phyloP scores from a whole-genome alignment of 2,329 filamentous ascomycete genomes.

The Rugonectria rugulosa region DNA sequence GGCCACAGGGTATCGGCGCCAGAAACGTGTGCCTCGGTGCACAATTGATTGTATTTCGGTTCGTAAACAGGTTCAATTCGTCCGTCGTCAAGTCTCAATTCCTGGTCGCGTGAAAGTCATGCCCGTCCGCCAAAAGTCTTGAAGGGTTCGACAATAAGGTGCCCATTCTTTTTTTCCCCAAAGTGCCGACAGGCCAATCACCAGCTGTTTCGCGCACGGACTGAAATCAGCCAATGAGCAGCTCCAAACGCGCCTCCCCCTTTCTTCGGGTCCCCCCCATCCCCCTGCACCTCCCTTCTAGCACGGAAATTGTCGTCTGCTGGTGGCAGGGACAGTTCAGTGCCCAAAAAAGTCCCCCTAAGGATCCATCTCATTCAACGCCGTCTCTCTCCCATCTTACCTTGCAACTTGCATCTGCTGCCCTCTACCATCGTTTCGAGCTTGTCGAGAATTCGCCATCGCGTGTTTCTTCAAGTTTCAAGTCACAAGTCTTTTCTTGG shows the following conservation, averaged over 20 bases:
- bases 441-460: constrained; percentile 32
- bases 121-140: constrained; percentile 42
- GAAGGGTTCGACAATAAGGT: constrained; percentile 30
- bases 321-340: constrained; percentile 48
- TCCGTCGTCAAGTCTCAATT: constrained; percentile 28
- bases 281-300: constrained; percentile 47
- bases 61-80: constrained; percentile 16
- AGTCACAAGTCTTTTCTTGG: constrained; percentile 38
- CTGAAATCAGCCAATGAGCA: constrained; percentile 39
- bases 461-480: constrained; percentile 27
- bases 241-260: constrained; percentile 49
- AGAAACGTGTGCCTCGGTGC: not conserved
- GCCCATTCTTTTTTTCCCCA: constrained; percentile 35
- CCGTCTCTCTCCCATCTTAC: constrained; percentile 37
- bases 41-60: constrained; percentile 21
- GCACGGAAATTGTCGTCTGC: constrained; percentile 59
- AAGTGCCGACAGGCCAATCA: constrained; percentile 43
- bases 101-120: constrained; percentile 34
- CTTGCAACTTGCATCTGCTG: constrained; percentile 39
- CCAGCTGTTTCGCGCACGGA: constrained; percentile 41
- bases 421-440: constrained; percentile 35
- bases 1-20: not conserved
- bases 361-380: constrained; percentile 38
- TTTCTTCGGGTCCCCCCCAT: constrained; percentile 49
- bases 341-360: constrained; percentile 52